These are phyloP conservation scores for Neurospora cerealis DNA, from an alignment of 495 filamentous ascomycete genomes.

Conservation along the genomic window DNA sequence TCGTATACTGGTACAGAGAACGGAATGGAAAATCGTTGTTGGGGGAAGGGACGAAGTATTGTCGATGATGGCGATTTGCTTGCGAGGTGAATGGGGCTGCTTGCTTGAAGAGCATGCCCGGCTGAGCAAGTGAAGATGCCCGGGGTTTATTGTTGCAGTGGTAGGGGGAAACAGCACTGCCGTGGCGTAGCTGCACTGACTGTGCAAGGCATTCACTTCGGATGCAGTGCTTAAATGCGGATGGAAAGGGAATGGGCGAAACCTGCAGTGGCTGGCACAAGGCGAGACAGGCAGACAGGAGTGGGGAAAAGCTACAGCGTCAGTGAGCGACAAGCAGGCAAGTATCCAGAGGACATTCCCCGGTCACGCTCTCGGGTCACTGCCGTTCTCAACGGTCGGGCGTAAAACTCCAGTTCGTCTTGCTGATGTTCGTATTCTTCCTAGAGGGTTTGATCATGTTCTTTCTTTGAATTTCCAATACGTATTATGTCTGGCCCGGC, in stretches of 20 bases:
- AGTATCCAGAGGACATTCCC: neutral
- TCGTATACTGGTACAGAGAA: neutral
- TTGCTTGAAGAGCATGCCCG: neutral
- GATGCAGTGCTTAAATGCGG: neutral
- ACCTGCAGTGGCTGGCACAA: conserved; percentile 4
- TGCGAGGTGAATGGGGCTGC: neutral
- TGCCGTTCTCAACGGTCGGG: neutral
- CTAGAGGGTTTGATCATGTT: neutral
- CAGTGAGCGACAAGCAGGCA: conserved; percentile 1
- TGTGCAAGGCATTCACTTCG: neutral
- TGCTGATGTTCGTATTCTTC: neutral
- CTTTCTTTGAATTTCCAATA: neutral
- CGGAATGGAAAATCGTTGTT: neutral
- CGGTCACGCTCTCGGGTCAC: neutral
- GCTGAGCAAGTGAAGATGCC: neutral
- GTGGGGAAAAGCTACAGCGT: conserved; percentile 1
- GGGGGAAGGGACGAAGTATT: neutral
- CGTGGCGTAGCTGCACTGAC: neutral
- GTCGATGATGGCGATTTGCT: neutral
- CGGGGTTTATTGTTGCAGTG: neutral
- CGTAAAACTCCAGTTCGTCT: neutral
- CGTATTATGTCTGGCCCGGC: neutral
- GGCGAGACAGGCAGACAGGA: neutral
- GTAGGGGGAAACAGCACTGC: neutral
- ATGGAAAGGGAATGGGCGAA: conserved; percentile 3